Evolutionary conservation across 139 green algal genomes (phyloP).

Genomic region (Chlorella sp.): DNA sequence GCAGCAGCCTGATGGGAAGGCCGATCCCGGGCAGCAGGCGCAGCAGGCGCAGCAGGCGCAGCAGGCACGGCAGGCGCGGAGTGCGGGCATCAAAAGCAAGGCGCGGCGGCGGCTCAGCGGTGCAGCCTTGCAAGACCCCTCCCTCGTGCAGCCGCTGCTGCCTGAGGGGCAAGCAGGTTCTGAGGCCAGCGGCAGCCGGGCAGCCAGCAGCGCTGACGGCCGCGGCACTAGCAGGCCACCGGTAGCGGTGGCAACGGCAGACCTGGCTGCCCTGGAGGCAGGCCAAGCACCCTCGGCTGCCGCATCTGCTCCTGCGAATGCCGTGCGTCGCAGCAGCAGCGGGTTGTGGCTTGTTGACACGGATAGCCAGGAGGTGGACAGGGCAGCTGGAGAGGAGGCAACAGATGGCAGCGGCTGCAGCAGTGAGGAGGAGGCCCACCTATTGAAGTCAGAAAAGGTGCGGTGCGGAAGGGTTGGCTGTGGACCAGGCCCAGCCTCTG

Average conservation of each 20-base stretch:
- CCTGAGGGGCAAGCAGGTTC: not conserved
- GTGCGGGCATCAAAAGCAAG: not conserved
- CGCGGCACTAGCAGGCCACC: not conserved
- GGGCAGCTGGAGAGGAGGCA: not conserved
- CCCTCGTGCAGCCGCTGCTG: not conserved
- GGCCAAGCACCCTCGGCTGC: no score
- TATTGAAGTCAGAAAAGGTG: constrained; percentile 23
- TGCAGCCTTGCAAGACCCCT: not conserved
- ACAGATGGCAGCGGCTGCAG: not conserved
- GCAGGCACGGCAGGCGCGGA: not conserved
- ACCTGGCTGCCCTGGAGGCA: no score
- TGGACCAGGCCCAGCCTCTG: no score
- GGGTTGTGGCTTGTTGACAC: no score
- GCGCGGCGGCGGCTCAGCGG: not conserved
- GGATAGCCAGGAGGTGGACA: not conserved
- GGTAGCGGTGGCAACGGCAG: not conserved
- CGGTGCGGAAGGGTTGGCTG: not conserved
- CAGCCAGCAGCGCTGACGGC: not conserved
- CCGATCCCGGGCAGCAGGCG: not conserved
- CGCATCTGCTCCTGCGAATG: no score
- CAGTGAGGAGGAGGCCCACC: not conserved
- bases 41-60: not conserved
- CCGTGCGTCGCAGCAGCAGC: no score
- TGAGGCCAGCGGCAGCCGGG: not conserved
- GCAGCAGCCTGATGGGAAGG: not conserved